Evolutionary conservation across 2,329 filamentous ascomycete genomes (phyloP).

Genomic region (Cytospora mali): DNA sequence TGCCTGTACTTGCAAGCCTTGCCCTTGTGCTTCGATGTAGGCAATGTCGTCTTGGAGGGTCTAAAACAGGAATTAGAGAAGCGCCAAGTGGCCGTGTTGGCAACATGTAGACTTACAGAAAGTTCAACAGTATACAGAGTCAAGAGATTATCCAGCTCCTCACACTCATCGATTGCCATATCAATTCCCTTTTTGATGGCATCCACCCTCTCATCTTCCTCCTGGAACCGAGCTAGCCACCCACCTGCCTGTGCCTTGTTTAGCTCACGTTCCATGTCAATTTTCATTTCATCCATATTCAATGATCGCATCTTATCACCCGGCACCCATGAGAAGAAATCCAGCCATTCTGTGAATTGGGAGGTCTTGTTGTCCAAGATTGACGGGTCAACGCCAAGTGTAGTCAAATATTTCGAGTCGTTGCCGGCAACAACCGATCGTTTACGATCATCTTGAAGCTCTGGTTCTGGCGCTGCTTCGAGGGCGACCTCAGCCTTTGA

Average conservation of each 20-base stretch:
- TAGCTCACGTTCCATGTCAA: conserved; percentile 83
- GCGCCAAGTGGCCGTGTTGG: not conserved
- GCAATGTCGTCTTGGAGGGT: conserved; percentile 94
- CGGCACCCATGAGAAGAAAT: conserved; percentile 85
- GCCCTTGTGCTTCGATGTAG: conserved; percentile 95
- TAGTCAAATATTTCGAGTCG: conserved; percentile 76
- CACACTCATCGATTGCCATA: conserved; percentile 88
- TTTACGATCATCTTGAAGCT: conserved; percentile 52
- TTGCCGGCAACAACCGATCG: conserved; percentile 70
- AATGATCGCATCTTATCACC: conserved; percentile 74
- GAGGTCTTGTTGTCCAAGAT: conserved; percentile 76
- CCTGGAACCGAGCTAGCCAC: conserved; percentile 81
- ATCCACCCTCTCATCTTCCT: conserved; percentile 87
- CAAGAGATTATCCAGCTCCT: conserved; percentile 90
- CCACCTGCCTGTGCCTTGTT: conserved; percentile 89
- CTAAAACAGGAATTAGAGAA: conserved; percentile 48
- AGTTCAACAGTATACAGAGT: conserved; percentile 95
- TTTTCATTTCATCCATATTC: conserved; percentile 78
- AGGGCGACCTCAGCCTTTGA: conserved; percentile 27
- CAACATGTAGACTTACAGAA: conserved; percentile 61
- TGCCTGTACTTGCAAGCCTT: conserved; percentile 94
- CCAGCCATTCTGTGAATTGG: conserved; percentile 80
- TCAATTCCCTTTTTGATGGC: conserved; percentile 87
- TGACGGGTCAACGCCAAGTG: conserved; percentile 74
- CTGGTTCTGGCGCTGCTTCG: conserved; percentile 35